phyloP scores from a whole-genome alignment of 331 rosid species.

The Rhamnella rubrinervis region DNA sequence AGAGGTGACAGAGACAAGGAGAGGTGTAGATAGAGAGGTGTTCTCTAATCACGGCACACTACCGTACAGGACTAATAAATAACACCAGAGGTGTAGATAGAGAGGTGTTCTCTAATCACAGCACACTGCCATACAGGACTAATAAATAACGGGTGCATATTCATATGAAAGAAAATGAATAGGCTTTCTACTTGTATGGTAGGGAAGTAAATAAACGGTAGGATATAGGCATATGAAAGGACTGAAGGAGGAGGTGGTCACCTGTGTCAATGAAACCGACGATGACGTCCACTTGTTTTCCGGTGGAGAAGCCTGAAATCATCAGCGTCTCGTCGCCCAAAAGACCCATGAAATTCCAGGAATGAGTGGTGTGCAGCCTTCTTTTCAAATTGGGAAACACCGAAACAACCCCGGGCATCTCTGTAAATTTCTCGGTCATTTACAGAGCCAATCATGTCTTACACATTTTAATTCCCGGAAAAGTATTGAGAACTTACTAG shows the following conservation, averaged over 20 bases:
- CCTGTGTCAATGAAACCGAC: constrained; percentile 83
- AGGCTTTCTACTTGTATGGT: neutral
- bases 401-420: constrained; percentile 73
- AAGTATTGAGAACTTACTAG: constrained; percentile 40
- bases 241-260: constrained; percentile 3
- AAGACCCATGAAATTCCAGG: constrained; percentile 88
- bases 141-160: no score
- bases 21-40: no score
- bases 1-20: neutral
- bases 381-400: constrained; percentile 78
- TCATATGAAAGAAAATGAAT: neutral
- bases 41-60: no score
- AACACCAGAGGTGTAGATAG: no score
- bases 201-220: neutral
- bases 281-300: constrained; percentile 65
- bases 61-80: no score
- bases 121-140: no score
- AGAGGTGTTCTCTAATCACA: no score
- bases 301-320: constrained; percentile 47
- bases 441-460: constrained; percentile 9
- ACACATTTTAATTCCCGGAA: neutral
- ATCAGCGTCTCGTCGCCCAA: constrained; percentile 50
- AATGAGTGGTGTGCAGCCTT: constrained; percentile 74
- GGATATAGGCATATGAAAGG: neutral
- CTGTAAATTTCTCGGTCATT: constrained; percentile 40